Evolutionary conservation across 2,329 filamentous ascomycete species (phyloP), one percentile per base, ranked within the genome.

Genomic region (Ascochyta clinopodiicola): DNA sequence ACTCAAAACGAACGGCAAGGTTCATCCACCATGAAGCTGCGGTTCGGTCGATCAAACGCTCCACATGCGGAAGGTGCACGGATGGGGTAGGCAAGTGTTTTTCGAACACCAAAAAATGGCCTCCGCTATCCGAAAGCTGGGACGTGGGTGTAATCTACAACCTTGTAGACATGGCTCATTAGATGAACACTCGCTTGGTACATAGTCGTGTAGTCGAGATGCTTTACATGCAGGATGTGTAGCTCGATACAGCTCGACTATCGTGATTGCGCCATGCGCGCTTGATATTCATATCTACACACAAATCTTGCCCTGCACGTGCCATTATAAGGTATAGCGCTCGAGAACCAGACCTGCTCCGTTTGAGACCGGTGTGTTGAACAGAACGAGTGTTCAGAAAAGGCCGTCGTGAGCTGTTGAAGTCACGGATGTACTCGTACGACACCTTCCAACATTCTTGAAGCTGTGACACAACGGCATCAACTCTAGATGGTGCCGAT

Each of bases 1-100:
- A 31, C 29, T 10, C 15, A 31, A 31, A 31, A 13, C 4, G 29
- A 13, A 31, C 15, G 8, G 22, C 49, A 37, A 42, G 37, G 37
- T 42, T 42, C 29, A 52, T 36, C 42, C 35, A 45, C 29, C 21
- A 9, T 29, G n/a, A 32, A 17, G 19, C 9, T 21, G 31, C 44
- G 29, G 43, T 34, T 36, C 38, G 50, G 43, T 40, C 31, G 50
- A 52, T 52, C 50, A 52, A 46, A 46, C 43, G 31, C 36, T 52
- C 50, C 50, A 46, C 49, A 32, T 44, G 32, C 40, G 48, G 32
- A 22, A 39, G 36, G 49, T 22, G 49, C 49, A 52, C 49, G 49
- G 49, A 45, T 42, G 49, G 42, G 49, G 42, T 45, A 10, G 17
- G 21, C 7, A 36, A 29, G 36, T 40, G 29, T 24, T 31, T 21